These are phyloP conservation scores for Trichoderma endophyticum DNA, from an alignment of 2,329 filamentous ascomycete genomes.

Conservation along the genomic window DNA sequence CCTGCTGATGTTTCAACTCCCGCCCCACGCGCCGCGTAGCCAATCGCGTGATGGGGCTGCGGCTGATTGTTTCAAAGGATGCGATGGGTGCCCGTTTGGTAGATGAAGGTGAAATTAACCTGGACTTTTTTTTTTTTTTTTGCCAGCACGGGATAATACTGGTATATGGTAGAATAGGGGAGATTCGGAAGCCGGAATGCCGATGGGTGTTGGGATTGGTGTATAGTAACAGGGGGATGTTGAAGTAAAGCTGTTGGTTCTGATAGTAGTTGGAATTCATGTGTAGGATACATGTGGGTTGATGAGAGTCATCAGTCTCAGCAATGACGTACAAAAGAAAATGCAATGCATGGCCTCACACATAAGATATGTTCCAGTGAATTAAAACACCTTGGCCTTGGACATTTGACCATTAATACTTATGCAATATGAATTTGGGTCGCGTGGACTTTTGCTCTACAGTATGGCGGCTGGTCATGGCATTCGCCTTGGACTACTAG, in stretches of 20 bases:
- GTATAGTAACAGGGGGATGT: neutral
- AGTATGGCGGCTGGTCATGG: no score
- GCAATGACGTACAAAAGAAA: neutral
- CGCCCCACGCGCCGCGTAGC: neutral
- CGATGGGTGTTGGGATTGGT: neutral
- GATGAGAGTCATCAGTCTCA: neutral
- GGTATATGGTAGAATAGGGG: neutral
- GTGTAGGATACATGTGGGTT: neutral
- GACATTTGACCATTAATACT: no score
- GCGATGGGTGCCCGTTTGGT: neutral
- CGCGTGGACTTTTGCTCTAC: no score
- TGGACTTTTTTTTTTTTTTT: neutral
- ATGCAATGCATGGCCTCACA: neutral
- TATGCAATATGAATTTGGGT: no score
- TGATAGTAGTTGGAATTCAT: neutral
- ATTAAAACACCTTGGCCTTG: neutral
- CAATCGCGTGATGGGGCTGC: conserved; percentile 3
- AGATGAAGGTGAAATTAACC: neutral
- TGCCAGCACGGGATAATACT: neutral
- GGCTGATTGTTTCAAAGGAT: conserved; percentile 4
- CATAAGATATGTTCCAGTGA: neutral
- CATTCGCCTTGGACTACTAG: no score
- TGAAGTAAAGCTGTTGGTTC: neutral
- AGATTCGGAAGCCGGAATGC: neutral
- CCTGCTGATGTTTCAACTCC: conserved; percentile 3